Evolutionary conservation across 441 rosid genomes (phyloP).

Genomic region (Adansonia rubrostipa): DNA sequence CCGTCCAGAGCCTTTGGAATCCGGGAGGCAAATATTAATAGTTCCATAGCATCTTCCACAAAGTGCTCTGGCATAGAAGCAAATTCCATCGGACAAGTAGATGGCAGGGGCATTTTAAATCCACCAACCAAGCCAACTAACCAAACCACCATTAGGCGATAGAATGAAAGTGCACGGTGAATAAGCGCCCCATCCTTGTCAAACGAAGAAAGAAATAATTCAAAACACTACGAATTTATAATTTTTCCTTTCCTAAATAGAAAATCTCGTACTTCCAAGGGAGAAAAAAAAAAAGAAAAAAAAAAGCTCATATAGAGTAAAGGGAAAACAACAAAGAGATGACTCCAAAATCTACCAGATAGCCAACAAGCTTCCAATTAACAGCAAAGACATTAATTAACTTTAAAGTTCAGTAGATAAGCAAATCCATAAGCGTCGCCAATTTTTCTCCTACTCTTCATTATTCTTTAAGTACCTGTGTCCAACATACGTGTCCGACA

Average conservation of each 20-base stretch:
- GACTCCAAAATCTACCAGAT: background rate
- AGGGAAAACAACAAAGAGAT: slow-evolving; percentile 10
- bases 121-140: slow-evolving; percentile 93
- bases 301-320: background rate
- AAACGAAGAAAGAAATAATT: slow-evolving; percentile 19
- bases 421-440: slow-evolving; percentile 3
- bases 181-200: slow-evolving; percentile 77
- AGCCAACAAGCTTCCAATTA: slow-evolving; percentile 9
- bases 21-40: slow-evolving; percentile 88
- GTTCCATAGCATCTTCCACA: slow-evolving; percentile 97
- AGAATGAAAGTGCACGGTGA: slow-evolving; percentile 84
- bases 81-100: slow-evolving; percentile 87
- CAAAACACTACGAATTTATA: background rate
- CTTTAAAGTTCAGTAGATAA: slow-evolving; percentile 4
- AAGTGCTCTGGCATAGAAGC: slow-evolving; percentile 99
- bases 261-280: background rate
- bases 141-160: slow-evolving; percentile 90
- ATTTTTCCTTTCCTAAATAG: background rate
- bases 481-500: no score
- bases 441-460: no score
- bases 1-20: slow-evolving; percentile 94
- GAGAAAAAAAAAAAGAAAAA: background rate
- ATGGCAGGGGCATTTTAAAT: slow-evolving; percentile 91
- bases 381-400: background rate
- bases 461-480: no score